phyloP scores from a whole-genome alignment of 164 flowering plant species.

The Umbellularia californica region DNA sequence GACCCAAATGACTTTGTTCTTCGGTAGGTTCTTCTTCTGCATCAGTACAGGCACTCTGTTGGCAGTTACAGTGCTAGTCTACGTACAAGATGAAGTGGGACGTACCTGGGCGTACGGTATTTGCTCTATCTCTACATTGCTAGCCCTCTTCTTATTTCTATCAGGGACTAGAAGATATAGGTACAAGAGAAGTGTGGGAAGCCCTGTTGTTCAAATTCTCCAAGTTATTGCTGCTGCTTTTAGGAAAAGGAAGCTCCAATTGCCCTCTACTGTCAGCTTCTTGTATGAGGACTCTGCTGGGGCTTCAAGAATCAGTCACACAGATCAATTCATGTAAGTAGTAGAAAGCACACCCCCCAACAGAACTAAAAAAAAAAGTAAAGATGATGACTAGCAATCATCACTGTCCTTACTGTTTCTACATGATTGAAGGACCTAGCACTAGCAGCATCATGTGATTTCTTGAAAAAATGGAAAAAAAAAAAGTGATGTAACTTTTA shows the following conservation, averaged over 20 bases:
- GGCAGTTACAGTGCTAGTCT: slow-evolving; percentile 86
- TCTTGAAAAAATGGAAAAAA: too few species aligned
- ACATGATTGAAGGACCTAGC: too few species aligned
- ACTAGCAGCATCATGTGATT: too few species aligned
- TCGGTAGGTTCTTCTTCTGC: slow-evolving; percentile 78
- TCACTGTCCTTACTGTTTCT: too few species aligned
- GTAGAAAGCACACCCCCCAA: not conserved
- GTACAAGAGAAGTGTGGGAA: slow-evolving; percentile 60
- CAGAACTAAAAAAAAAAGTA: too few species aligned
- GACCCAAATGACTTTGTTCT: slow-evolving; percentile 71
- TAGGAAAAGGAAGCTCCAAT: slow-evolving; percentile 42
- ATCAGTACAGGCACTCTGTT: slow-evolving; percentile 61
- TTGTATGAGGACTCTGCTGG: slow-evolving; percentile 51
- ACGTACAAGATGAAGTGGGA: slow-evolving; percentile 81
- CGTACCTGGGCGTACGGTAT: slow-evolving; percentile 77
- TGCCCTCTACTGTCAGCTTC: slow-evolving; percentile 31
- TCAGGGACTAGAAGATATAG: slow-evolving; percentile 62
- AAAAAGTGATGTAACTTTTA: too few species aligned
- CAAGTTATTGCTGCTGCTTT: slow-evolving; percentile 61
- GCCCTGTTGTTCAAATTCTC: slow-evolving; percentile 64
- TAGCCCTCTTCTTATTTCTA: slow-evolving; percentile 55
- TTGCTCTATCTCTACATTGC: slow-evolving; percentile 52
- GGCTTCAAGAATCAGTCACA: slow-evolving; percentile 40
- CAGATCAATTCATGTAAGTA: slow-evolving; percentile 59
- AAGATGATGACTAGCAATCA: too few species aligned